Base-by-base conservation (phyloP, 176 grass and related monocot species). In the Eragrostis nindensis region DNA sequence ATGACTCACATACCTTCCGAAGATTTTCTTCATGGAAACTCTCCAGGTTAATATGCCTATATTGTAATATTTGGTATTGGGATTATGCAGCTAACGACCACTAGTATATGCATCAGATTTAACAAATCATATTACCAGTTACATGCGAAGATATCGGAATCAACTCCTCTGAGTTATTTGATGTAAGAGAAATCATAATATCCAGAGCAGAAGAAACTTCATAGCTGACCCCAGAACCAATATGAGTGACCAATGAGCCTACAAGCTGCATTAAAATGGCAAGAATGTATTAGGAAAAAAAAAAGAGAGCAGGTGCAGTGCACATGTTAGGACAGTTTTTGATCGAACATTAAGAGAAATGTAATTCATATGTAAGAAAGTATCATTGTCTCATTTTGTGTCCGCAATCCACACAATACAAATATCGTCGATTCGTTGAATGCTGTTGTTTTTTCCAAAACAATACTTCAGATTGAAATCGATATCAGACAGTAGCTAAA, bases 151-250 rank as follows among this genome's bases (percentile, higher is more conserved):
- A 91, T 86, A 97, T 64, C 64, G 89, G 86, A 59, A 94, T 82
- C 61, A 97, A 64, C 75, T 94, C 89, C 32, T 92, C 79, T 10
- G 92, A 69, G 18, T 92, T 83, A 43, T 90, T 92, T 18, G 85
- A 88, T 82, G 91, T 61, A 36, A 94, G 77, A 71, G 84, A 85
- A 76, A 90, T 87, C 89, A 97, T 86, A 70, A 87, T 85, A 81
- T 94, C 87, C 56, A 94, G 70, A 90, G 91, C 87, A 85, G 91
- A 97, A 84, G 66, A 87, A 86, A 94, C 89, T 94, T 94, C 92
- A 43, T 83, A 84, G 80, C 62, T 87, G 66, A 97, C 80, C 41
- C 94, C 94, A 70, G 92, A 97, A 65, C 94, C 94, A 84, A 94
- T 92, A 94, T 94, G 94, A 86, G 91, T 79, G 22, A 94, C 70